Conservation (phyloP, 1,284 basidiomycete genomes). For the Irpex lacteus region DNA sequence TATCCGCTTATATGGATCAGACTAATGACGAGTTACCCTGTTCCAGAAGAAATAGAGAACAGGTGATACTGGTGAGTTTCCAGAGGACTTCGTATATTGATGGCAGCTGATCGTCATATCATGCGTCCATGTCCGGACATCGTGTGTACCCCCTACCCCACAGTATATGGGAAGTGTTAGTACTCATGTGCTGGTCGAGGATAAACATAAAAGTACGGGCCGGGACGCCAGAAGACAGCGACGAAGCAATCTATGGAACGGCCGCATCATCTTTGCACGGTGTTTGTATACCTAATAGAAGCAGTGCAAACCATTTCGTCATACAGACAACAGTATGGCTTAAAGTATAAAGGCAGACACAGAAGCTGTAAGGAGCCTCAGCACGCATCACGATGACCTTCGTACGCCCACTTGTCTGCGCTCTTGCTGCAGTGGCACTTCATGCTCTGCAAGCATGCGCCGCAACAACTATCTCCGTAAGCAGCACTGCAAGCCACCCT, state of each 20-base stretch:
- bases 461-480: conserved; percentile 22
- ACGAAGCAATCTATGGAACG: neutral
- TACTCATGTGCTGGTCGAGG: neutral
- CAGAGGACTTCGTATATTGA: neutral
- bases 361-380: neutral
- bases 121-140: neutral
- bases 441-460: neutral
- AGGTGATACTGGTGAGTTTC: neutral
- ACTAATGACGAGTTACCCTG: neutral
- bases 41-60: neutral
- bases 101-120: neutral
- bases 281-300: neutral
- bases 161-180: neutral
- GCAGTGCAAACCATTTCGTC: neutral
- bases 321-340: too few relatives aligned
- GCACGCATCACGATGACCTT: neutral
- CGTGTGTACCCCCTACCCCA: neutral
- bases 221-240: neutral
- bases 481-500: conserved; percentile 25
- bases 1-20: neutral
- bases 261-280: neutral
- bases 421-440: conserved; percentile 1
- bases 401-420: neutral
- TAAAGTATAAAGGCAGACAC: too few relatives aligned
- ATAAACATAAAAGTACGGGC: neutral